These are phyloP conservation scores for Ustilaginoidea virens DNA, from an alignment of 2,329 filamentous ascomycete species.

Conservation along the genomic window DNA sequence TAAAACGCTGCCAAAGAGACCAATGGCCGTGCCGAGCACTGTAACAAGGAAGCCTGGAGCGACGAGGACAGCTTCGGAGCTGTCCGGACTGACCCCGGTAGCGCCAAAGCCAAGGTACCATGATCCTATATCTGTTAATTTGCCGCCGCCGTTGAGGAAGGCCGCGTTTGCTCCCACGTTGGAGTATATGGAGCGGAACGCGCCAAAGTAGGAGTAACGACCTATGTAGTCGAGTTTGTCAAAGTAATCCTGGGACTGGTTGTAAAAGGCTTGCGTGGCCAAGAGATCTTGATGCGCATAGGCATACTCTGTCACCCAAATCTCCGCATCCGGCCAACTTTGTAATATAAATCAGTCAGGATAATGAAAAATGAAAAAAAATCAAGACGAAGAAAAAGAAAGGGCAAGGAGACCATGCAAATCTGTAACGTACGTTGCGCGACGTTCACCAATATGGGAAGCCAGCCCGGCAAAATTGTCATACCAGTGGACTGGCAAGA, in stretches of 20 bases:
- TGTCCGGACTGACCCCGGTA: slow-evolving; percentile 27
- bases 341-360: neutral
- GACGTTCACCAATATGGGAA: slow-evolving; percentile 43
- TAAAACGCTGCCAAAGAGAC: slow-evolving; percentile 3
- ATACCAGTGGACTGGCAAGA: slow-evolving; percentile 52
- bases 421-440: slow-evolving; percentile 17
- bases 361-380: neutral
- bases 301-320: slow-evolving; percentile 74
- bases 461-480: slow-evolving; percentile 55
- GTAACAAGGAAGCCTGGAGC: slow-evolving; percentile 1
- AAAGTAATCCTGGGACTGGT: slow-evolving; percentile 48
- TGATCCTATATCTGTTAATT: slow-evolving; percentile 59
- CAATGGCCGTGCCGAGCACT: slow-evolving; percentile 2
- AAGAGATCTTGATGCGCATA: slow-evolving; percentile 38
- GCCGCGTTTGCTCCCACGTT: slow-evolving; percentile 62
- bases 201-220: slow-evolving; percentile 61
- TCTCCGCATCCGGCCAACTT: slow-evolving; percentile 42
- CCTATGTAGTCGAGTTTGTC: slow-evolving; percentile 41
- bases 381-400: neutral
- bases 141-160: slow-evolving; percentile 52
- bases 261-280: slow-evolving; percentile 51
- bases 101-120: slow-evolving; percentile 54
- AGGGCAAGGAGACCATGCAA: neutral
- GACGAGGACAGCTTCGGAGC: slow-evolving; percentile 5
- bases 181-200: slow-evolving; percentile 52